Evolutionary conservation across 129 eudicot species (phyloP), one percentile per base, ranked within the genome.

Genomic region (Flaveria brownii): DNA sequence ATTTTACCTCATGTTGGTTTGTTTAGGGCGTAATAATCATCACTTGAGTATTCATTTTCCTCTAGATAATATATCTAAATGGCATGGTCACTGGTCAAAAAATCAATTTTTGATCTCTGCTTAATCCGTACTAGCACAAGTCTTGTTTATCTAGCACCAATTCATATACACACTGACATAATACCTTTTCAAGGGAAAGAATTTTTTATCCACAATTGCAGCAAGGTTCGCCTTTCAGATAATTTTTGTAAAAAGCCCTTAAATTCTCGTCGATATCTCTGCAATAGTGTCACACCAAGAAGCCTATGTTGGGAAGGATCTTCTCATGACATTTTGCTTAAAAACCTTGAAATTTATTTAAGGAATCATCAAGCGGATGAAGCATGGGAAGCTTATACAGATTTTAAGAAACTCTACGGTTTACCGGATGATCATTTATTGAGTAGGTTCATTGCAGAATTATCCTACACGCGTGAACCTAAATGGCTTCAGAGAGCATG

Each of bases 371-470:
- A 85, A 46, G 50, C 87, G 30, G 84, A 85, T 67, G 92, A 86
- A 81, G 97, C 96, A 26, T 91, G 91, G 91, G 82, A 85, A 54
- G 65, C 84, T 12, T 94, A 82, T 47, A 77, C 71, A 23, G 87
- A 83, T 82, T 87, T 88, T 73, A 91, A 68, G 63, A 84, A 74
- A 26, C 75, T 85, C 15, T 74, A 89, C 70, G 97, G 99, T 47
- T 86, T 82, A 62, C 97, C 97, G 13, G 75, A 81, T 3, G 75
- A 50, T 10, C 69, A 30, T 69, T 63, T 84, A 62, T 12, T 89
- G 73, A 74, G 77, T 61, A 73, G 77, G 83, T 67, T 89, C 71
- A 80, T 91, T 36, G 81, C 79, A 11, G 87, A 86, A 78, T 66
- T 88, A 22, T 87, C 89, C 18, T 91, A 94, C 77, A 86, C 97